Conservation (phyloP, 768 basidiomycete species). For the Suillus alpinus region DNA sequence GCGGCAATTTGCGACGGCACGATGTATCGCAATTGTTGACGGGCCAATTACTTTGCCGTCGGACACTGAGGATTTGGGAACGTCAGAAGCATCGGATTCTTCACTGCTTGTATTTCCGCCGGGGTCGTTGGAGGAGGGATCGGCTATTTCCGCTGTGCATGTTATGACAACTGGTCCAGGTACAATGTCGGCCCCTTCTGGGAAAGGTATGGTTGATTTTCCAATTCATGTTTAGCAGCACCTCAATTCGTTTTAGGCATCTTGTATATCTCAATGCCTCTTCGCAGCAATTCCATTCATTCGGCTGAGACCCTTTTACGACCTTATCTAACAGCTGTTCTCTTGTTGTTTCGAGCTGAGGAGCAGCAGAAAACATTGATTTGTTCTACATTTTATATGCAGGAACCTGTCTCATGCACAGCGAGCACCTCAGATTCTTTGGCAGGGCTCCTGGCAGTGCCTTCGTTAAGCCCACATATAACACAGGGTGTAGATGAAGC, state of each 20-base stretch:
- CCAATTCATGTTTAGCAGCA: neutral
- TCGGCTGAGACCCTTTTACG: slow-evolving; percentile 42
- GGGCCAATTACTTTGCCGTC: slow-evolving; percentile 31
- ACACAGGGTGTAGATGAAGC: slow-evolving; percentile 58
- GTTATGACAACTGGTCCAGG: slow-evolving; percentile 70
- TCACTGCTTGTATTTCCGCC: slow-evolving; percentile 77
- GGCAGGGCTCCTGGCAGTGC: slow-evolving; percentile 17
- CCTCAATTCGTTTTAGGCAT: slow-evolving; percentile 42
- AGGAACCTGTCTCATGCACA: neutral
- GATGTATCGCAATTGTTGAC: slow-evolving; percentile 52
- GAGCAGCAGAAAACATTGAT: slow-evolving; percentile 39
- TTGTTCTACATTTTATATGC: slow-evolving; percentile 52
- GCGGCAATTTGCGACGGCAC: slow-evolving; percentile 32
- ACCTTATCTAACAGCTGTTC: slow-evolving; percentile 56
- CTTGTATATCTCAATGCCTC: slow-evolving; percentile 55
- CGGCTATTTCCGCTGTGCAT: slow-evolving; percentile 51
- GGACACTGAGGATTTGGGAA: slow-evolving; percentile 16
- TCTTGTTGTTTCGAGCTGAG: slow-evolving; percentile 25
- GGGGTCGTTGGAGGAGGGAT: slow-evolving; percentile 45
- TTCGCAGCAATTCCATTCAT: slow-evolving; percentile 20
- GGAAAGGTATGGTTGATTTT: slow-evolving; percentile 55
- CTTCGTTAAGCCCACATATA: slow-evolving; percentile 33
- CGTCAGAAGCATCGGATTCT: slow-evolving; percentile 47
- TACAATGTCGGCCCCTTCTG: slow-evolving; percentile 69
- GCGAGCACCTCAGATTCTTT: slow-evolving; percentile 9